Evolutionary conservation across 2,329 filamentous ascomycete species (phyloP).

Genomic region (Samsoniella hepiali): DNA sequence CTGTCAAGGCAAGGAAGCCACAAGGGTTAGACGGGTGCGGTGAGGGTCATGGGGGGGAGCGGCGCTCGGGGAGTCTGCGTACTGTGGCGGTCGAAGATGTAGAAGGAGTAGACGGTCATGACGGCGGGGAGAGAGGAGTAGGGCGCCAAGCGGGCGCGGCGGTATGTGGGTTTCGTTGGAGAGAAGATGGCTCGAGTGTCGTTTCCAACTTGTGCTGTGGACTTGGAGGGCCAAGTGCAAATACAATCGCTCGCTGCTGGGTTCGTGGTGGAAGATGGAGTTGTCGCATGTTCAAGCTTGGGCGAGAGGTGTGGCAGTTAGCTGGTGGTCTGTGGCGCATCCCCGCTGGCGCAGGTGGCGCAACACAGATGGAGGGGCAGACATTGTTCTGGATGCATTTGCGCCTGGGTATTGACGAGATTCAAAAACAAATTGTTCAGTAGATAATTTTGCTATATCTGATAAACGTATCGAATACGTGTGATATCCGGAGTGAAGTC

Average conservation of each 20-base stretch:
- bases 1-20: constrained; percentile 42
- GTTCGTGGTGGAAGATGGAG: not conserved
- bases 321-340: not conserved
- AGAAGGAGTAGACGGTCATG: constrained; percentile 97
- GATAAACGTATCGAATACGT: no score
- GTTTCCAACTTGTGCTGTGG: not conserved
- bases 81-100: constrained; percentile 99
- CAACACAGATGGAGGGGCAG: not conserved
- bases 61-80: constrained; percentile 32
- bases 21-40: not conserved
- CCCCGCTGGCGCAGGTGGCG: not conserved
- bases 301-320: not conserved
- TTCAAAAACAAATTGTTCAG: no score
- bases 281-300: not conserved
- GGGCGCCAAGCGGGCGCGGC: not conserved
- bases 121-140: constrained; percentile 26
- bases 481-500: no score
- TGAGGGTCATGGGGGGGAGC: not conserved
- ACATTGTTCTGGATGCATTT: not conserved
- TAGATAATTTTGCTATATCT: no score
- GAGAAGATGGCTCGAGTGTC: not conserved
- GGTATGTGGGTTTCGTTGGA: not conserved
- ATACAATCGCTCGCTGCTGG: not conserved
- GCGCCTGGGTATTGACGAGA: no score
- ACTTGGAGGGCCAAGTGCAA: not conserved